Evolutionary conservation across 208 protist species (phyloP).

Genomic region (Trichomonas vaginalis): DNA sequence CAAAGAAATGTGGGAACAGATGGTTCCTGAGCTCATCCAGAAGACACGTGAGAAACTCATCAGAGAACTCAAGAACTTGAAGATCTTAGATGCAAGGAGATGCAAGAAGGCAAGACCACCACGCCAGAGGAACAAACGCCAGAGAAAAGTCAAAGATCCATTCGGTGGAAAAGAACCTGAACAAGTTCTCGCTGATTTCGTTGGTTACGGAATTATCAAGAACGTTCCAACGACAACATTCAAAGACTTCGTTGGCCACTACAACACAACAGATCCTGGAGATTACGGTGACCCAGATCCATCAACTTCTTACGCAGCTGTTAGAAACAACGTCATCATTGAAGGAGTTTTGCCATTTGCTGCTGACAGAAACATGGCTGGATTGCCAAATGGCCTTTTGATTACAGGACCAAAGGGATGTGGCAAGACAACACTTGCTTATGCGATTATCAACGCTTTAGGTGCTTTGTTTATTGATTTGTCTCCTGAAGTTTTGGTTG

Average conservation of each 20-base stretch:
- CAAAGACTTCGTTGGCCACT: neutral
- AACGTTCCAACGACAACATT: conserved; percentile 8
- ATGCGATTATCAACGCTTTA: neutral
- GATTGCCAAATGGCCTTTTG: neutral
- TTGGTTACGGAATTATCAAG: neutral
- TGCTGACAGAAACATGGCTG: neutral
- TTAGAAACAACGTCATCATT: neutral
- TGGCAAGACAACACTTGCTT: neutral
- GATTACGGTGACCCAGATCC: neutral
- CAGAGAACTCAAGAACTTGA: neutral
- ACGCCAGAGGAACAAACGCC: neutral
- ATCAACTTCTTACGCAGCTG: neutral
- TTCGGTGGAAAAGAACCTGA: neutral
- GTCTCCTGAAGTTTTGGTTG: neutral
- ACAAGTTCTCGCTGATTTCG: neutral
- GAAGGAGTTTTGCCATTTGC: neutral
- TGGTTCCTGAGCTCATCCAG: neutral
- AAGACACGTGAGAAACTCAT: neutral
- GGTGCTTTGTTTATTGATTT: neutral
- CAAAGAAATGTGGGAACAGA: neutral
- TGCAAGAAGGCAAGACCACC: neutral
- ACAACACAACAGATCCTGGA: neutral
- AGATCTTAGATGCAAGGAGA: neutral
- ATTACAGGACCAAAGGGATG: neutral
- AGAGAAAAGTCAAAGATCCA: neutral